Evolutionary conservation across 768 basidiomycete genomes (phyloP), one percentile per base, ranked within the genome.

Genomic region (Tremella fuciformis): DNA sequence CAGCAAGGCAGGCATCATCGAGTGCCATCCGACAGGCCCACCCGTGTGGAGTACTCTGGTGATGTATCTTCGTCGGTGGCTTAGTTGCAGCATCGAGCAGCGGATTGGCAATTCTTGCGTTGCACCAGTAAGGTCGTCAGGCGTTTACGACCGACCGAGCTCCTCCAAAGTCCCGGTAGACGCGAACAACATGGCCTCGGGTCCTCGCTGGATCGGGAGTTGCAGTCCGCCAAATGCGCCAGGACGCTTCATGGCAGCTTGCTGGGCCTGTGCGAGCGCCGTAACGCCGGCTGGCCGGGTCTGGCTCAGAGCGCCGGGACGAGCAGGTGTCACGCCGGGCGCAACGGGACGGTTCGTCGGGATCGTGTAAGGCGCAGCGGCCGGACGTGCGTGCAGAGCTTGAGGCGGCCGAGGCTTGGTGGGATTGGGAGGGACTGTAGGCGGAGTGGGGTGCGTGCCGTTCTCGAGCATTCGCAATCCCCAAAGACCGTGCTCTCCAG

Each of bases 401-500:
- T 34, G 29, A 6, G 29, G 29, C n/a, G 42, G 42, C 4, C 22
- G n/a, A 46, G 42, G 42, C 22, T n/a, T 46, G n/a, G 42, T 18
- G 34, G 37, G 55, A 9, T 8, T 42, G 24, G 21, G 25, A 13
- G 34, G 40, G 25, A 37, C 44, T 6, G n/a, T n/a, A 29, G 44
- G 39, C 16, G 18, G 58, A 16, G 37, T 50, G 34, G 77, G 77
- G 52, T 79, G 79, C n/a, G 76, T 76, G 22, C 79, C 79, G 47
- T 78, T 74, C 47, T 89, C 89, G 44, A 97, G 82, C 67, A 96
- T 79, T 44, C 86, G 84, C 0, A 97, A 81, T 4, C 96, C 96
- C 41, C 90, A 82, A 6, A 88, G 87, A 2, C 94, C 94, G 76
- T 98, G 96, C 42, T 92, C 91, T 11, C 93, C 94, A 19, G 88